Evolutionary conservation across 108 stramenopile species (phyloP), one percentile per base, ranked within the genome.

Genomic region (Pinguiococcus pyrenoidosus): DNA sequence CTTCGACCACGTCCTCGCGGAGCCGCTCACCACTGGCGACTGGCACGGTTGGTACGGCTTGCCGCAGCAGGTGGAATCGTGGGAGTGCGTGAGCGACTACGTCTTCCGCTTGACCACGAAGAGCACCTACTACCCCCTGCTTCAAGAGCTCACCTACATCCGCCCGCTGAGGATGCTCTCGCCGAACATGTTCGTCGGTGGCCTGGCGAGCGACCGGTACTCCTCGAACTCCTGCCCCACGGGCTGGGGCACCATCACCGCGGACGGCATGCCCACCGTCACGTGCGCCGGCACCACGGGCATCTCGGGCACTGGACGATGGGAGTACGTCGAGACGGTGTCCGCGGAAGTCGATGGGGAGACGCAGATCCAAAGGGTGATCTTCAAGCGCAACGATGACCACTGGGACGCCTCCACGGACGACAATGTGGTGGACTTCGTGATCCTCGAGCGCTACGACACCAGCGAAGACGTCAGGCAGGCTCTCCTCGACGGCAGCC

Each of bases 81-180:
- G 79, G 76, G 32, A 18, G 4, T 80, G 79, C 53, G 62, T 46
- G 17, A 51, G 49, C 24, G 51, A 66, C 8, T 33, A 34, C 21
- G 47, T 66, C 1, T 55, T 80, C 37, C 62, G 67, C 18, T 26
- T 80, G 14, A 59, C 57, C 33, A 75, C 79, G 1, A 32, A 40
- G n/a, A 26, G 34, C 8, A 27, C 57, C 30, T 75, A 71, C 48
- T 73, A 72, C 37, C 74, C 76, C 13, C 58, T 76, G 8, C 49
- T 81, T 2, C 74, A 81, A 37, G 75, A 81, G 49, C 42, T 81
- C 23, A 60, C 72, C 26, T 80, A 75, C 62, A 71, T 75, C 46
- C 79, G 79, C 46, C 79, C 79, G 12, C 46, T 77, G 3, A 38
- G 51, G 6, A 67, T 80, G 41, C 61, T 71, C 7, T 75, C 76